Base-by-base conservation (phyloP, 2,329 filamentous ascomycete genomes). In the Catunica adiposa region DNA sequence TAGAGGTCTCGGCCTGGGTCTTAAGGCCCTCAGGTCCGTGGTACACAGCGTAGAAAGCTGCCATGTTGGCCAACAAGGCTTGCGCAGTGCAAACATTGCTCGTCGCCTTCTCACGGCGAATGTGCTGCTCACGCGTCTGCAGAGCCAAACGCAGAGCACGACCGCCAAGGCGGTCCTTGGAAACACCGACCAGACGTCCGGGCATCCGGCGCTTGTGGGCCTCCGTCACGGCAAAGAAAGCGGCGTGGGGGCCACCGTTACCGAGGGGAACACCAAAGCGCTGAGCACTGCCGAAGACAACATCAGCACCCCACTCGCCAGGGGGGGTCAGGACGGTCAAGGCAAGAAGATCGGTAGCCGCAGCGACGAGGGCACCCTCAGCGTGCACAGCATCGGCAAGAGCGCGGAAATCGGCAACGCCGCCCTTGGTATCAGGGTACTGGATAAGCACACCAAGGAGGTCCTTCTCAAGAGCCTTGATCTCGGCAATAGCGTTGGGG, bases 21-120 rank as follows among this genome's bases (percentile, higher is more conserved):
- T 82, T 88, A 53, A 97, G 71, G 17, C 89, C 89, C 55, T 80
- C 69, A 0, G 90, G 90, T 2, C 90, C 90, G 66, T 97, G 90
- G 68, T 96, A 97, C 55, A 96, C 76, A 54, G 89, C 89, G 66
- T 95, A 97, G 72, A 96, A 84, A 55, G 89, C 88, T 62, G 82
- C 90, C 87, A 96, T 96, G 68, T 97, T 97, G 38, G 90, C 90
- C 53, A 96, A 74, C 25, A 97, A 73, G 7, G 90, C 90, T 70
- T 97, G 90, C 1, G 90, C 89, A 1, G 90, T 97, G 72, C 90
- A 97, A 58, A 96, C 89, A 66, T 97, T 97, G 73, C 89, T 95
- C 1, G 90, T 97, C 1, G 90, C 90, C 76, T 96, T 96, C 68
- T 97, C 90, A 64, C 90, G 80, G 61, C 90, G 80, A 66, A 97